A percentile compares a stretch with the other conserved stretches of the same genome.
Evolutionary conservation across 257 asterid species (phyloP).

Genomic region (Solanum sitiens): DNA sequence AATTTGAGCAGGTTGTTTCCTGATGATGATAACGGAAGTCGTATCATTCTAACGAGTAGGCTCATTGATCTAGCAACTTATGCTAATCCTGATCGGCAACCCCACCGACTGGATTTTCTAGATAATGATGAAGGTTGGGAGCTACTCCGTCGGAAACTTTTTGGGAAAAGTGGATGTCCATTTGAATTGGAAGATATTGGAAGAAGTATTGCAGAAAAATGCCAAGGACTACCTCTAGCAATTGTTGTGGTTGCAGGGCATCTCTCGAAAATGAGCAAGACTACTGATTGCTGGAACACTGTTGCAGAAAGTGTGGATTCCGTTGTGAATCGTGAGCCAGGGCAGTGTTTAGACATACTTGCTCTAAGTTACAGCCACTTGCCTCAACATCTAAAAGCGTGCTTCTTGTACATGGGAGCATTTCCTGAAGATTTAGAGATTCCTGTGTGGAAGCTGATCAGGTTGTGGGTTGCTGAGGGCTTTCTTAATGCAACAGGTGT

Average conservation of each 20-base stretch:
- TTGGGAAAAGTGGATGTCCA: slow-evolving; percentile 5
- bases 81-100: neutral
- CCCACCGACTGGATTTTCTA: slow-evolving; percentile 15
- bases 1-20: slow-evolving; percentile 12
- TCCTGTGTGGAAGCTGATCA: slow-evolving; percentile 6
- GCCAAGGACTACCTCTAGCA: slow-evolving; percentile 26
- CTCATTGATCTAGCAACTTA: slow-evolving; percentile 8
- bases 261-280: slow-evolving; percentile 8
- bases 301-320: slow-evolving; percentile 12
- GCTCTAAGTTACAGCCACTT: slow-evolving; percentile 16
- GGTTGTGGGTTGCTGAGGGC: slow-evolving; percentile 30
- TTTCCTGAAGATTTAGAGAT: slow-evolving; percentile 26
- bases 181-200: slow-evolving; percentile 7
- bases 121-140: slow-evolving; percentile 18
- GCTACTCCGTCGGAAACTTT: slow-evolving; percentile 10
- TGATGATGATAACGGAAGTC: slow-evolving; percentile 9
- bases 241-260: slow-evolving; percentile 20
- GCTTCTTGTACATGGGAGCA: slow-evolving; percentile 30
- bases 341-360: slow-evolving; percentile 2
- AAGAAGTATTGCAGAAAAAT: slow-evolving; percentile 10
- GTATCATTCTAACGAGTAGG: slow-evolving; percentile 18
- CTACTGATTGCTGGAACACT: slow-evolving; percentile 7
- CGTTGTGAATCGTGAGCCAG: neutral
- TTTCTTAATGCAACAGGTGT: neutral
- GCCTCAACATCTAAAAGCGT: slow-evolving; percentile 19